Evolutionary conservation across 352 stramenopile genomes (phyloP), one percentile per base, ranked within the genome.

Genomic region (Phytophthora hybrid): DNA sequence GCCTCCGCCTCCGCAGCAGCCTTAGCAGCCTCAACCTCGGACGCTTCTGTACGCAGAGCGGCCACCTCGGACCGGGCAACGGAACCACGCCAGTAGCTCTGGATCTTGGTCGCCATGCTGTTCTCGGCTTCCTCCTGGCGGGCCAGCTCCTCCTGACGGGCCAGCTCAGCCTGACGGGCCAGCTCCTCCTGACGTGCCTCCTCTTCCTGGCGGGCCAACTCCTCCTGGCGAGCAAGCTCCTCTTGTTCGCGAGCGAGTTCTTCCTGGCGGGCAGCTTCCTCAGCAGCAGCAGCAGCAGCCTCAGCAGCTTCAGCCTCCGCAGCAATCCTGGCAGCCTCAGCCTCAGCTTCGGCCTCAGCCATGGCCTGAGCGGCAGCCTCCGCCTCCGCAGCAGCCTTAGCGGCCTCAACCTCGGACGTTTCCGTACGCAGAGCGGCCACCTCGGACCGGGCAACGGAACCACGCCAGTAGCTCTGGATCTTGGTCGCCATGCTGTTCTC

Each of bases 381-480:
- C 16, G 46, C 46, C 41, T 21, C 41, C 11, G 41, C 41, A 26
- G 46, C 46, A 53, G 46, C 57, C 62, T 52, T 55, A n/a, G 39
- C 59, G 39, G 55, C 26, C 7, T 41, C 52, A 16, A 5, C 39
- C 58, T 51, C 59, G n/a, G n/a, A n/a, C n/a, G n/a, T n/a, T n/a
- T n/a, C n/a, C 23, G 37, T 16, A 31, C 62, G 53, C 16, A 77
- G 6, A 1, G 19, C 32, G 37, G 54, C 44, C 59, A 68, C 66
- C 4, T 67, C 26, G 1, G 60, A 31, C 18, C 63, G 53, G 58
- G 63, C 54, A 19, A 71, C 63, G 3, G 44, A 64, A 14, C 69
- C 74, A 29, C 77, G 71, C 73, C 73, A 83, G 31, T 71, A 65
- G 21, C 68, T 71, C 51, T 83, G 76, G 23, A 83, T 80, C 23